phyloP scores from a whole-genome alignment of 257 asterid genomes.

The Ajuga chamaepitys region DNA sequence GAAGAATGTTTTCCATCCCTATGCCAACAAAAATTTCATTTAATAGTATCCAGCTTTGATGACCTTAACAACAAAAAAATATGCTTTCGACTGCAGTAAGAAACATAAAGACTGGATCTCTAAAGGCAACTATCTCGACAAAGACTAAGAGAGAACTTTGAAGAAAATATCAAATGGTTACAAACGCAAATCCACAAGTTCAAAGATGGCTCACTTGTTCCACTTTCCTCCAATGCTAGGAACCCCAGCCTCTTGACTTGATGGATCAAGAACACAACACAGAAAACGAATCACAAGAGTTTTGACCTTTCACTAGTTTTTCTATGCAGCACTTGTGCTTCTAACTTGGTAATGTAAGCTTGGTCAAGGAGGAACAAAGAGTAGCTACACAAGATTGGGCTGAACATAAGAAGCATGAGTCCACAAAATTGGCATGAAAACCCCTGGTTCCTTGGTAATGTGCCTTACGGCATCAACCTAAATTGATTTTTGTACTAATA shows the following conservation, averaged over 20 bases:
- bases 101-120: not conserved
- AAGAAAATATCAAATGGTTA: not conserved
- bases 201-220: not conserved
- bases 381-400: not conserved
- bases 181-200: not conserved
- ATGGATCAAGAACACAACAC: not conserved
- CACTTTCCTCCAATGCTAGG: not conserved
- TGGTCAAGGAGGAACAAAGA: not conserved
- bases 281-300: not conserved
- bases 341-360: not conserved
- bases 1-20: constrained; percentile 98
- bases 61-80: constrained; percentile 1
- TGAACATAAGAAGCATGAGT: not conserved
- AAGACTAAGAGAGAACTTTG: not conserved
- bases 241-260: not conserved
- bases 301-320: not conserved
- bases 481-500: not conserved
- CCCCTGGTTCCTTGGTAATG: not conserved
- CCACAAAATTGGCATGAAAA: not conserved
- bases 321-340: not conserved
- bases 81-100: constrained; percentile 12
- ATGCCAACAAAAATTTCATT: constrained; percentile 20
- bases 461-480: not conserved
- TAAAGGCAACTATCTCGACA: not conserved
- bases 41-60: constrained; percentile 13